A percentile compares a stretch with the other conserved stretches of the same genome.
Evolutionary conservation across 352 stramenopile species (phyloP).

Genomic region (Globisporangium nagaii): DNA sequence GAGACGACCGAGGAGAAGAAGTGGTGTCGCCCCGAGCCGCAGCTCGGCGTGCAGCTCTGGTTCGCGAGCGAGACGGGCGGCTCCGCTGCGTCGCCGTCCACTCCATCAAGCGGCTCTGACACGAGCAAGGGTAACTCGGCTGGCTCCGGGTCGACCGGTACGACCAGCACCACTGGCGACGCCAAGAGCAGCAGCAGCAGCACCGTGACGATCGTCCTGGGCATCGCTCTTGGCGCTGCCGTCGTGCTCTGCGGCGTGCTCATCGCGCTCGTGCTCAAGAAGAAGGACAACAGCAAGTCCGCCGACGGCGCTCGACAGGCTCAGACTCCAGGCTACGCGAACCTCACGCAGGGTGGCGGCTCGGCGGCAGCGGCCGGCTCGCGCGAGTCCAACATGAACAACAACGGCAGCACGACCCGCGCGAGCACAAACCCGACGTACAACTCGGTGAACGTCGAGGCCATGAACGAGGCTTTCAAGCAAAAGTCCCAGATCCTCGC

Average conservation of each 20-base stretch:
- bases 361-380: no score
- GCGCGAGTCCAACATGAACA: no score
- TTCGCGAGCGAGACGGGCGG: constrained; percentile 14
- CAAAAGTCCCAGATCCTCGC: constrained; percentile 21
- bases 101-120: neutral
- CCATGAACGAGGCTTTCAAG: constrained; percentile 26
- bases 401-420: neutral
- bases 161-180: no score
- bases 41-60: constrained; percentile 22
- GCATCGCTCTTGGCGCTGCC: constrained; percentile 14
- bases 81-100: no score
- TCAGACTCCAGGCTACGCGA: constrained; percentile 11
- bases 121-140: neutral
- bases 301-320: constrained; percentile 15
- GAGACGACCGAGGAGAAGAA: constrained; percentile 14
- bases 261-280: constrained; percentile 13
- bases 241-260: constrained; percentile 15
- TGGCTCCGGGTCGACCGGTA: no score
- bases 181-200: constrained; percentile 3
- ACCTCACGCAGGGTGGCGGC: no score
- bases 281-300: constrained; percentile 21
- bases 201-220: constrained; percentile 17
- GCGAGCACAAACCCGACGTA: constrained; percentile 15
- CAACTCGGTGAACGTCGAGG: constrained; percentile 22
- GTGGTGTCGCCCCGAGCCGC: constrained; percentile 28